These are phyloP conservation scores for Intubia oerlemansii DNA, from an alignment of 2,329 filamentous ascomycete species.

Conservation along the genomic window DNA sequence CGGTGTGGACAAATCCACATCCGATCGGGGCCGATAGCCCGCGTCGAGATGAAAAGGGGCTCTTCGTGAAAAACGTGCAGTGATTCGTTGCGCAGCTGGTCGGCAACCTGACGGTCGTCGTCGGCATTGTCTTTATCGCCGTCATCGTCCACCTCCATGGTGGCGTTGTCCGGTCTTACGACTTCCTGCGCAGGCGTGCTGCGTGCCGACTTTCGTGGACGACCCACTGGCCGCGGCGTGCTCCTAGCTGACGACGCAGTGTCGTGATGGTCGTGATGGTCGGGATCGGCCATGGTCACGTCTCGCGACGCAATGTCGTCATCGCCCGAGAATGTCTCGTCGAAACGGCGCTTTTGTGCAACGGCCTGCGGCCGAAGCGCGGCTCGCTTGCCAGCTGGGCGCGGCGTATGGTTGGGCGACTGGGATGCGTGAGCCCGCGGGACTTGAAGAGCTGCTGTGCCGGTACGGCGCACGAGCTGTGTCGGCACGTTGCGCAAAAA, in stretches of 20 bases:
- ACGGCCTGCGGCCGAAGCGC: slow-evolving; percentile 20
- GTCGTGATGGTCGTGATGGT: background rate
- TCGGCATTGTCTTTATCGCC: background rate
- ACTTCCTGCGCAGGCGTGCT: background rate
- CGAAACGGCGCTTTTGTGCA: slow-evolving; percentile 22
- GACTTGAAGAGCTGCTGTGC: background rate
- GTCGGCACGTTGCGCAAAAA: slow-evolving; percentile 9
- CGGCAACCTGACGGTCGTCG: slow-evolving; percentile 5
- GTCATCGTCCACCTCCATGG: background rate
- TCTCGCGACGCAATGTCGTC: slow-evolving; percentile 10
- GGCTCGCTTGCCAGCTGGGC: slow-evolving; percentile 20
- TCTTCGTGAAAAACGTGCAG: slow-evolving; percentile 26
- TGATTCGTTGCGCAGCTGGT: slow-evolving; percentile 2
- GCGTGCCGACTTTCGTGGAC: slow-evolving; percentile 1
- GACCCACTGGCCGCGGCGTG: background rate
- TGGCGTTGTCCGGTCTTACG: background rate
- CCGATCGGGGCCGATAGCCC: slow-evolving; percentile 33
- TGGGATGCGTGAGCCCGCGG: background rate
- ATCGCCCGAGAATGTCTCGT: slow-evolving; percentile 12
- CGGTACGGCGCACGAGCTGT: slow-evolving; percentile 10
- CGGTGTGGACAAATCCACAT: slow-evolving; percentile 46
- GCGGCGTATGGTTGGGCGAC: background rate
- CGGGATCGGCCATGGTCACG: slow-evolving; percentile 3
- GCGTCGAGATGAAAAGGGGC: slow-evolving; percentile 21
- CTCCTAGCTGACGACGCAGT: background rate